Evolutionary conservation across 1,139 yeast species (phyloP), one percentile per base, ranked within the genome.

Genomic region (Geotrichum aggregatum): DNA sequence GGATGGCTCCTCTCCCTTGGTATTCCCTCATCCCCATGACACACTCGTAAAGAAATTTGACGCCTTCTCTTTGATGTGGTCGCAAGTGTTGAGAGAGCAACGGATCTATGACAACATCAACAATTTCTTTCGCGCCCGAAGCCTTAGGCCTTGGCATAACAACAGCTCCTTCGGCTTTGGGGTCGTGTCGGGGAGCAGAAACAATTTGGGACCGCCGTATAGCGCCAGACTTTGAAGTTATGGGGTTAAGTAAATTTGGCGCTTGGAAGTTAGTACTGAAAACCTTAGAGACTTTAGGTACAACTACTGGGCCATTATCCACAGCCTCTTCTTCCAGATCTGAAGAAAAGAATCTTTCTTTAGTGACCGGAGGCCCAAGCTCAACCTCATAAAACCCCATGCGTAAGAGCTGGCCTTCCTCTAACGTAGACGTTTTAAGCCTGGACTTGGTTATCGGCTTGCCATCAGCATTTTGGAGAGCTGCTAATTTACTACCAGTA

Each of bases 41-140:
- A 61, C 96, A 87, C 53, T 86, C 86, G 62, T 88, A 87, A 61
- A 92, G 71, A 63, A 92, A 92, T 49, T 69, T 67, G 0, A 91
- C 86, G 1, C 96, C 98, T 59, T 84, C 92, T 11, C 78, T 67
- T 64, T 92, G 98, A 68, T 92, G 98, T 0, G 88, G 85, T 33
- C 98, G 75, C 21, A 92, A 70, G 11, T 69, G 66, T 21, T 71
- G 68, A 0, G 80, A 72, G 1, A 92, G 63, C 0, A 71, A 56
- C 0, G 95, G 92, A 61, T 89, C 97, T 6, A 89, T 77, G 0
- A 80, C 78, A 0, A 88, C 89, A 52, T 80, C 85, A 1, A 75
- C 72, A 11, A 61, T 45, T 22, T 54, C 45, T 19, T 56, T 51
- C 19, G 54, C 52, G 7, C 51, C 44, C 18, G 55, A 55, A 10